Evolutionary conservation across 2,329 filamentous ascomycete genomes (phyloP).

Genomic region (Westerdykella aurantiaca): DNA sequence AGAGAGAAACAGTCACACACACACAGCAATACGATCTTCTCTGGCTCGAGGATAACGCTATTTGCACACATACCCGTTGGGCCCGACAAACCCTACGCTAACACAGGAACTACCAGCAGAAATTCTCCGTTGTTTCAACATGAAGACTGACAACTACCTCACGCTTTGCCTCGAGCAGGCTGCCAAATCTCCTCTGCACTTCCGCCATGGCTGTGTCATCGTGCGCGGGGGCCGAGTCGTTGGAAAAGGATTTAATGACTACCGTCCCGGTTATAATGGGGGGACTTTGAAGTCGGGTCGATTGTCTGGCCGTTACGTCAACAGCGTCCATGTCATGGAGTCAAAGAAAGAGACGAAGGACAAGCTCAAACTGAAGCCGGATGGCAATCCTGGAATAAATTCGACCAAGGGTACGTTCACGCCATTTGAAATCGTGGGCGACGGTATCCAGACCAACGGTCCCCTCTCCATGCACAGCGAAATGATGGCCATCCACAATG

Average conservation of each 20-base stretch:
- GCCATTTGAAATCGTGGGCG: slow-evolving; percentile 36
- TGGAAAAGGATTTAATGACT: slow-evolving; percentile 48
- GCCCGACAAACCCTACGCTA: too few species aligned
- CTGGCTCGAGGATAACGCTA: too few species aligned
- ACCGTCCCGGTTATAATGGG: slow-evolving; percentile 47
- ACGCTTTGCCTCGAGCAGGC: slow-evolving; percentile 50
- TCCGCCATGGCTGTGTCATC: slow-evolving; percentile 48
- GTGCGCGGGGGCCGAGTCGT: slow-evolving; percentile 51
- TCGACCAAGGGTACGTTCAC: slow-evolving; percentile 31
- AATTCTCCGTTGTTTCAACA: slow-evolving; percentile 11
- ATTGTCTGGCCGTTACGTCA: background rate
- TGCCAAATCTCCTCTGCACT: slow-evolving; percentile 45
- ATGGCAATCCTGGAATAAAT: slow-evolving; percentile 1
- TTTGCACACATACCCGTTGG: too few species aligned
- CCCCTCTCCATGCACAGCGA: slow-evolving; percentile 50
- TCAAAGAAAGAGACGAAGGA: slow-evolving; percentile 1
- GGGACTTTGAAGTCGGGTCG: slow-evolving; percentile 46
- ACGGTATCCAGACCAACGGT: slow-evolving; percentile 36
- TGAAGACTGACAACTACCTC: slow-evolving; percentile 47
- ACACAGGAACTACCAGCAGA: too few species aligned
- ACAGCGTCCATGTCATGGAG: background rate
- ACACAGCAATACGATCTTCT: too few species aligned
- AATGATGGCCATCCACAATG: slow-evolving; percentile 53
- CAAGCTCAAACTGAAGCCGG: background rate
- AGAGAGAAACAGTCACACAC: too few species aligned